phyloP scores from a whole-genome alignment of 208 protist genomes.

The Acanthamoeba divionensis region DNA sequence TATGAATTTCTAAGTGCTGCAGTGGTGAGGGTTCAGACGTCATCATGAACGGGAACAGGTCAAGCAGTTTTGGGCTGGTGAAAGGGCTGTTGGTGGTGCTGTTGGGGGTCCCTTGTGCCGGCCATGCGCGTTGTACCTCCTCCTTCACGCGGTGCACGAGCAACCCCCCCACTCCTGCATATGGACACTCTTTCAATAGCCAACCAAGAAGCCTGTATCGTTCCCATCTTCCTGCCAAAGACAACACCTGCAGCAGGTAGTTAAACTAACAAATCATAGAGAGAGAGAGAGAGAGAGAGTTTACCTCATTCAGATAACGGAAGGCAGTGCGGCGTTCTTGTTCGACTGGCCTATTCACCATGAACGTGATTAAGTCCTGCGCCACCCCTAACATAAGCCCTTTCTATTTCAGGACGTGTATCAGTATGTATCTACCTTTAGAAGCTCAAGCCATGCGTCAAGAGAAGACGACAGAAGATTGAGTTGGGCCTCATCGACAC shows the following conservation, averaged over 20 bases:
- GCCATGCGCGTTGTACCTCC: constrained; percentile 29
- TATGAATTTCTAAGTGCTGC: neutral
- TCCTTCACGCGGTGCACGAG: constrained; percentile 17
- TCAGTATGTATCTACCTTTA: neutral
- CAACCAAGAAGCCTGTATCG: neutral
- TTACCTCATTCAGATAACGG: neutral
- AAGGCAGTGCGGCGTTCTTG: neutral
- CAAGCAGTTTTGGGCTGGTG: constrained; percentile 16
- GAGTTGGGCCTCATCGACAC: neutral
- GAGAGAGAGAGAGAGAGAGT: too few relatives aligned
- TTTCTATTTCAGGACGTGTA: neutral
- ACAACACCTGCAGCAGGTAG: too few relatives aligned
- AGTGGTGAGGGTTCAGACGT: neutral
- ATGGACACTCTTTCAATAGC: constrained; percentile 38
- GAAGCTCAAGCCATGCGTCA: constrained; percentile 3
- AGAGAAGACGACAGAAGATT: neutral
- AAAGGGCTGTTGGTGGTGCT: constrained; percentile 5
- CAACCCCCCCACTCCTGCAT: constrained; percentile 17
- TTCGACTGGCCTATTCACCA: constrained; percentile 3
- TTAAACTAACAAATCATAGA: neutral
- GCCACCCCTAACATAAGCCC: neutral
- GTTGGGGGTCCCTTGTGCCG: neutral
- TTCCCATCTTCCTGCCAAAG: neutral
- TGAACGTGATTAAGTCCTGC: constrained; percentile 42
- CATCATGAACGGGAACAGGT: constrained; percentile 50